Evolutionary conservation across 208 protist genomes (phyloP).

Genomic region (Acanthamoeba lenticulata): DNA sequence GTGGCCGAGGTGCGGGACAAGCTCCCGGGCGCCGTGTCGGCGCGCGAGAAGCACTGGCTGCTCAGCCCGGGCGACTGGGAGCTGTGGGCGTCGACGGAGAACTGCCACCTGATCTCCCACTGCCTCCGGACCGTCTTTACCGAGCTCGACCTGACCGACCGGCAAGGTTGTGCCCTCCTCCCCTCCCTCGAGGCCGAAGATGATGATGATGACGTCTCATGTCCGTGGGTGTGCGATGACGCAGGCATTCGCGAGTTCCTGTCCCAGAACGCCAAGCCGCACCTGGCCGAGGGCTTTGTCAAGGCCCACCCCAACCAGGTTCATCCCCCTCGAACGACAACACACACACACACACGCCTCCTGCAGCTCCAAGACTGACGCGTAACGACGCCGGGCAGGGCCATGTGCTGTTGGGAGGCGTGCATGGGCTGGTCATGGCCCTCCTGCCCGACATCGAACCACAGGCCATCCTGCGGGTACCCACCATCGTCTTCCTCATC

Average conservation of each 20-base stretch:
- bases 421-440: neutral
- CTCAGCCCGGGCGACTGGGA: neutral
- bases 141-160: neutral
- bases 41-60: neutral
- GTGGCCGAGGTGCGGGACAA: neutral
- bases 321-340: neutral
- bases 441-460: neutral
- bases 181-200: neutral
- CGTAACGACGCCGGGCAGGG: neutral
- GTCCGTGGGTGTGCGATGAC: neutral
- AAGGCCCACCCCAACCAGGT: slow-evolving; percentile 19
- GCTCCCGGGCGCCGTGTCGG: neutral
- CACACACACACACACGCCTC: no score
- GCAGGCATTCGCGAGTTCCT: neutral
- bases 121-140: neutral
- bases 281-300: neutral
- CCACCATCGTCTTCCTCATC: neutral
- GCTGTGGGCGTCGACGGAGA: neutral
- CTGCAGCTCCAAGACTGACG: neutral
- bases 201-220: neutral
- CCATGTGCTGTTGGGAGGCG: neutral
- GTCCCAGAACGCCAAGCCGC: neutral
- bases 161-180: neutral
- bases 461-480: neutral
- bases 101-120: neutral